phyloP scores from a whole-genome alignment of 1,139 yeast species.

The Kodamaea sp. region DNA sequence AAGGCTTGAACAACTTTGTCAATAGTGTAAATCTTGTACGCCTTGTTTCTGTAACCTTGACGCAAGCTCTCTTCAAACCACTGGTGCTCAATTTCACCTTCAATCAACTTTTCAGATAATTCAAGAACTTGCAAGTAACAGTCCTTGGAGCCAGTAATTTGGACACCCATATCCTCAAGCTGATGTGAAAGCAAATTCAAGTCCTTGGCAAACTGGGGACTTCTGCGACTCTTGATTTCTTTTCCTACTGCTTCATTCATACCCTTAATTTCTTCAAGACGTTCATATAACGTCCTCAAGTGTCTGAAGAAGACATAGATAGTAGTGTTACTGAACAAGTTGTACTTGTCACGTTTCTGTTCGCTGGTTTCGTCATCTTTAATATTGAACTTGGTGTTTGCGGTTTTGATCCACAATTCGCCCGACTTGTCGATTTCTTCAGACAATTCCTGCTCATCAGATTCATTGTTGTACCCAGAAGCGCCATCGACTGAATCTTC shows the following conservation, averaged over 20 bases:
- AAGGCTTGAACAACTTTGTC: constrained; percentile 91
- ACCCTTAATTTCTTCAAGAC: constrained; percentile 74
- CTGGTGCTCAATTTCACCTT: constrained; percentile 90
- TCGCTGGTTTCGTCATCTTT: constrained; percentile 23
- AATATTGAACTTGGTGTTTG: constrained; percentile 36
- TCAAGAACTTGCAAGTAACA: constrained; percentile 77
- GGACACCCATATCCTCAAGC: constrained; percentile 76
- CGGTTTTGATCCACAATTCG: constrained; percentile 64
- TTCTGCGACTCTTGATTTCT: constrained; percentile 66
- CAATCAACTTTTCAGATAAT: constrained; percentile 75
- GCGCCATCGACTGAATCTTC: constrained; percentile 41
- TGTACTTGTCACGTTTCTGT: constrained; percentile 53
- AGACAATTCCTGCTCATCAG: constrained; percentile 34
- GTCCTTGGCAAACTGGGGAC: constrained; percentile 86
- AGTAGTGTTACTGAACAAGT: constrained; percentile 88
- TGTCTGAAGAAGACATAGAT: constrained; percentile 89
- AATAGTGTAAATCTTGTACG: constrained; percentile 87
- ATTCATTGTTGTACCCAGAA: constrained; percentile 28
- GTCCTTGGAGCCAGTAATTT: constrained; percentile 64
- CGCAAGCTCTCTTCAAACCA: constrained; percentile 95
- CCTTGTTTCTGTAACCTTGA: constrained; percentile 91
- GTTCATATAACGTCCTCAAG: constrained; percentile 75
- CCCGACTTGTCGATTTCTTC: constrained; percentile 58
- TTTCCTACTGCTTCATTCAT: constrained; percentile 66
- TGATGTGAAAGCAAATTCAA: constrained; percentile 81